Evolutionary conservation across 2,329 filamentous ascomycete species (phyloP).

Genomic region (Tolypocladium ophioglossoides): DNA sequence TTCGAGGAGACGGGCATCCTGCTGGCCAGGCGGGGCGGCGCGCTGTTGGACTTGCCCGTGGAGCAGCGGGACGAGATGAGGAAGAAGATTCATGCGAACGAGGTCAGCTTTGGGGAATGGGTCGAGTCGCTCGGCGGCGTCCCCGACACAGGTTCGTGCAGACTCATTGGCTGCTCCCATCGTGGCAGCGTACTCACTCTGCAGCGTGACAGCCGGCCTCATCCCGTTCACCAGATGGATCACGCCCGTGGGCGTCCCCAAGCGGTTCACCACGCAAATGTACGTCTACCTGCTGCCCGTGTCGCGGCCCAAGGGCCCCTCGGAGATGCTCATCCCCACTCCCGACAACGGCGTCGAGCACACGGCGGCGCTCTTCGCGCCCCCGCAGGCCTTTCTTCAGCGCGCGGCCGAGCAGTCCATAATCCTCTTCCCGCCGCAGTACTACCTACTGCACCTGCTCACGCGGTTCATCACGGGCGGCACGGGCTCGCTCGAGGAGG

Average conservation of each 20-base stretch:
- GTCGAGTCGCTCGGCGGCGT: slow-evolving; percentile 41
- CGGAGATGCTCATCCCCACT: slow-evolving; percentile 51
- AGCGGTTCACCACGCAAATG: slow-evolving; percentile 91
- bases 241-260: slow-evolving; percentile 61
- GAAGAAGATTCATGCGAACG: slow-evolving; percentile 55
- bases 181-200: background rate
- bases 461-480: slow-evolving; percentile 36
- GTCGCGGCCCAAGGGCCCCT: slow-evolving; percentile 24
- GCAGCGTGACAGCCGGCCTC: slow-evolving; percentile 40
- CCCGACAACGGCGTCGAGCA: slow-evolving; percentile 59
- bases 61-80: slow-evolving; percentile 55
- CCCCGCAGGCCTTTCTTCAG: slow-evolving; percentile 57
- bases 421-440: slow-evolving; percentile 85
- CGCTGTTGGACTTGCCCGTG: slow-evolving; percentile 50
- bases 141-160: slow-evolving; percentile 51
- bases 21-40: slow-evolving; percentile 47
- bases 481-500: slow-evolving; percentile 13
- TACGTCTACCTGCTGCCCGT: slow-evolving; percentile 80
- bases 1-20: slow-evolving; percentile 94
- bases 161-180: no score
- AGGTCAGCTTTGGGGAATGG: slow-evolving; percentile 59
- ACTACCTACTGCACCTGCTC: slow-evolving; percentile 57
- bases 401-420: slow-evolving; percentile 55
- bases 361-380: slow-evolving; percentile 69
- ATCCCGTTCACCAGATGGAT: slow-evolving; percentile 88